Evolutionary conservation across 2,329 filamentous ascomycete genomes (phyloP).

Genomic region (Claviceps humidiphila): DNA sequence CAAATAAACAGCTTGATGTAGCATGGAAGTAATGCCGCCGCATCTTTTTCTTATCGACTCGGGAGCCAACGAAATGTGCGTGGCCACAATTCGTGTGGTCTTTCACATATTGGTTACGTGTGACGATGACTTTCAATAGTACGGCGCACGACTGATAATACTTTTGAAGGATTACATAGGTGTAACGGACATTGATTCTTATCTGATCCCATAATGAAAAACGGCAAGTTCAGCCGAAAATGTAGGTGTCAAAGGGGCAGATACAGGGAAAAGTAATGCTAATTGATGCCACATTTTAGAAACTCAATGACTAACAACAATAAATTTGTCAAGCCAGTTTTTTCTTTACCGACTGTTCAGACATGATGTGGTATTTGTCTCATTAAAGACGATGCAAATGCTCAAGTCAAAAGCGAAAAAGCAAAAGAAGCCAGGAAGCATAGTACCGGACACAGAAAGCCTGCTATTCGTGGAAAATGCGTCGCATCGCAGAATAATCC

Average conservation of each 20-base stretch:
- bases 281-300: background rate
- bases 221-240: background rate
- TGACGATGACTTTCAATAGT: no score
- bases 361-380: background rate
- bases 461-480: background rate
- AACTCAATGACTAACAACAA: background rate
- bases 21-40: background rate
- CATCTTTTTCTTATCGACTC: background rate
- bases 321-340: background rate
- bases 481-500: background rate
- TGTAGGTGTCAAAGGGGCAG: background rate
- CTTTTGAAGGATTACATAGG: background rate
- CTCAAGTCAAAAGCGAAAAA: background rate
- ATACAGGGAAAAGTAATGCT: background rate
- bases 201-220: background rate
- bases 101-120: background rate
- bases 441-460: no score
- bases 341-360: constrained; percentile 4
- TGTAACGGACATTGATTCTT: no score
- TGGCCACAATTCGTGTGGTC: background rate
- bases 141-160: background rate
- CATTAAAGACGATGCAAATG: background rate
- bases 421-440: background rate
- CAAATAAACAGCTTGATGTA: background rate
- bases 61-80: background rate